These are phyloP conservation scores for Naumovozyma dairenensis DNA, from an alignment of 805 yeast species.

Conservation along the genomic window DNA sequence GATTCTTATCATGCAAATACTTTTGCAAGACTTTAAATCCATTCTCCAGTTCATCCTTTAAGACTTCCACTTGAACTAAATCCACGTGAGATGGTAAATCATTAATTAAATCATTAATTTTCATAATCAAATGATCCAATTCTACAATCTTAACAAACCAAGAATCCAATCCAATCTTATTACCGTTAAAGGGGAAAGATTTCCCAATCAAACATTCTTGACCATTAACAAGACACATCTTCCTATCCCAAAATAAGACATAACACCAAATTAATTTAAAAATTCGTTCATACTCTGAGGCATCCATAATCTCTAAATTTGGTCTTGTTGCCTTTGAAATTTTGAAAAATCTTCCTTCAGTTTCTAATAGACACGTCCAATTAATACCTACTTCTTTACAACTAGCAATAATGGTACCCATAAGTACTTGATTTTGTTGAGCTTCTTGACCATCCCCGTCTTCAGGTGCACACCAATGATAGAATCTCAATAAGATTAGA, in stretches of 20 bases:
- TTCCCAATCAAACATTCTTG: conserved; percentile 22
- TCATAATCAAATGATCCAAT: conserved; percentile 12
- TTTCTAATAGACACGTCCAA: conserved; percentile 17
- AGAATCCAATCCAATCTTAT: conserved; percentile 1
- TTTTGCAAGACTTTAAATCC: conserved; percentile 4
- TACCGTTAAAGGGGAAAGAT: conserved; percentile 9
- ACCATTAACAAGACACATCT: conserved; percentile 22
- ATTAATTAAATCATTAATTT: conserved; percentile 15
- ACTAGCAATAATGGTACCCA: conserved; percentile 22
- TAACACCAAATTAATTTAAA: conserved; percentile 21
- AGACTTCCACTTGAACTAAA: conserved; percentile 3
- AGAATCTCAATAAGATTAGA: conserved; percentile 21
- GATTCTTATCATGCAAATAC: conserved; percentile 2
- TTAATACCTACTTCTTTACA: conserved; percentile 24
- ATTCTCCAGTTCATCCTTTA: conserved; percentile 8
- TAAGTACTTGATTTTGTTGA: conserved; percentile 22
- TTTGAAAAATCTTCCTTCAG: conserved; percentile 12
- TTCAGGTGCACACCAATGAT: conserved; percentile 28
- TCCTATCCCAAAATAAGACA: conserved; percentile 26
- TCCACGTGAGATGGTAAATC: conserved; percentile 17
- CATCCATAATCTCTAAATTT: conserved; percentile 7
- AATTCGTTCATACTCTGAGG: conserved; percentile 10
- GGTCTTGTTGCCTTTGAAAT: conserved; percentile 17
- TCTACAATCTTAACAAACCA: conserved; percentile 17
- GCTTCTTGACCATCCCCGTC: conserved; percentile 26